A percentile compares a stretch with the other conserved stretches of the same genome.
Conservation (phyloP, 2,329 filamentous ascomycete genomes). For the Bipolaris oryzae region DNA sequence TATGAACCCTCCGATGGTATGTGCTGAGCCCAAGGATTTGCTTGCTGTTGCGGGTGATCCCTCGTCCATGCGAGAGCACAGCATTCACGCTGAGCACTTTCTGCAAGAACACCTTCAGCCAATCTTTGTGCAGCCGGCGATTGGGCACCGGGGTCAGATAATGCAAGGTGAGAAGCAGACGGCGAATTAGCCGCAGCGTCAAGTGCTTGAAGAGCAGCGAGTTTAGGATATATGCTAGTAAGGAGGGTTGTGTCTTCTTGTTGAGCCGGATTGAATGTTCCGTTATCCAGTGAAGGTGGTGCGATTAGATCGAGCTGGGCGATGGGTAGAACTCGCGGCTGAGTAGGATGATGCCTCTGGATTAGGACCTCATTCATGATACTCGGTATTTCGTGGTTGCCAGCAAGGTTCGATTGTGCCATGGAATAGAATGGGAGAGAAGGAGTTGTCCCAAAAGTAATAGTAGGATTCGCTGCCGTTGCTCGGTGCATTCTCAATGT, state of each 20-base stretch:
- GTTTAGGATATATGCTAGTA: constrained; percentile 55
- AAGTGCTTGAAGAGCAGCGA: constrained; percentile 54
- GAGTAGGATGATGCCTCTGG: constrained; percentile 48
- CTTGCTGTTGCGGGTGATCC: constrained; percentile 44
- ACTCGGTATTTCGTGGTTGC: constrained; percentile 60
- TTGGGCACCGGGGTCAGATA: constrained; percentile 70
- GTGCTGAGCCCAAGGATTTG: constrained; percentile 47
- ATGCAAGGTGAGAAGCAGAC: constrained; percentile 59
- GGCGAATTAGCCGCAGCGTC: constrained; percentile 55
- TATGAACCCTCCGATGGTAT: constrained; percentile 50
- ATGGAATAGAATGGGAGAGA: constrained; percentile 74
- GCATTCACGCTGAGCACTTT: constrained; percentile 70
- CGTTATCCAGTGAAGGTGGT: constrained; percentile 43
- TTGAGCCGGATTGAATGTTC: constrained; percentile 36
- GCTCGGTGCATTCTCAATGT: constrained; percentile 54
- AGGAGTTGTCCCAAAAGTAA: constrained; percentile 70
- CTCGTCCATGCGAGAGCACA: constrained; percentile 71
- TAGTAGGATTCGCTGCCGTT: constrained; percentile 49
- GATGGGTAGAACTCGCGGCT: constrained; percentile 48
- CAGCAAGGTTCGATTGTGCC: constrained; percentile 59
- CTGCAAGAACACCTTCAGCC: constrained; percentile 63
- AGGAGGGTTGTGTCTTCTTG: constrained; percentile 42
- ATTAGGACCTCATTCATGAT: constrained; percentile 49
- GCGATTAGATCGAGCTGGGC: constrained; percentile 47
- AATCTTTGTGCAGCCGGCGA: constrained; percentile 67